These are phyloP conservation scores for Davidsoniella australis DNA, from an alignment of 2,329 filamentous ascomycete species.

Conservation along the genomic window DNA sequence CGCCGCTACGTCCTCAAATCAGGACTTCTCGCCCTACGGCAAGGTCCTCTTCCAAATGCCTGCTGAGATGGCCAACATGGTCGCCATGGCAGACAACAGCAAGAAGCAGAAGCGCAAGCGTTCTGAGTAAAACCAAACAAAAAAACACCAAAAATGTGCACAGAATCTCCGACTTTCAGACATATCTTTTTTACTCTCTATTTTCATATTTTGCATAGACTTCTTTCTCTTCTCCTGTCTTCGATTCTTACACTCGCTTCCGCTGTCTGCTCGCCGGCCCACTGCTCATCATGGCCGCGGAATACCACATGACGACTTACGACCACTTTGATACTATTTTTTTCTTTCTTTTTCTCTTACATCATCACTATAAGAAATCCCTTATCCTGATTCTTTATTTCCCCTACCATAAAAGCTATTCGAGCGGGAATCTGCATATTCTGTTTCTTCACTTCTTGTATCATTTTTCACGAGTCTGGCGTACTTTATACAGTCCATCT, in stretches of 20 bases:
- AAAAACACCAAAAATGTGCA: neutral
- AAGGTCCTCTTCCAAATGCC: slow-evolving; percentile 71
- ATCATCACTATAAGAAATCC: no score
- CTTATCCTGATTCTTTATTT: slow-evolving; percentile 17
- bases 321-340: slow-evolving; percentile 3
- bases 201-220: neutral
- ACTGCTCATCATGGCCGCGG: neutral
- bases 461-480: slow-evolving; percentile 13
- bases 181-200: neutral
- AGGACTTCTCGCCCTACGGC: slow-evolving; percentile 53
- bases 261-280: neutral
- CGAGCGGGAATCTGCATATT: slow-evolving; percentile 12
- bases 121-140: slow-evolving; percentile 31
- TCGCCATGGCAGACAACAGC: slow-evolving; percentile 35
- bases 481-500: no score
- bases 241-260: slow-evolving; percentile 3
- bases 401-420: neutral
- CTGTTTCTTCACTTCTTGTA: slow-evolving; percentile 16
- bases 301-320: slow-evolving; percentile 11
- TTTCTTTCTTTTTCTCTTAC: slow-evolving; percentile 15
- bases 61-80: slow-evolving; percentile 49
- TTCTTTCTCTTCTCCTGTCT: neutral
- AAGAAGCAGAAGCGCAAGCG: slow-evolving; percentile 50
- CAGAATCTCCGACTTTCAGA: neutral
- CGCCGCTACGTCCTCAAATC: slow-evolving; percentile 25